Conservation (phyloP, 805 yeast species). For the Ogataea trehalophila region DNA sequence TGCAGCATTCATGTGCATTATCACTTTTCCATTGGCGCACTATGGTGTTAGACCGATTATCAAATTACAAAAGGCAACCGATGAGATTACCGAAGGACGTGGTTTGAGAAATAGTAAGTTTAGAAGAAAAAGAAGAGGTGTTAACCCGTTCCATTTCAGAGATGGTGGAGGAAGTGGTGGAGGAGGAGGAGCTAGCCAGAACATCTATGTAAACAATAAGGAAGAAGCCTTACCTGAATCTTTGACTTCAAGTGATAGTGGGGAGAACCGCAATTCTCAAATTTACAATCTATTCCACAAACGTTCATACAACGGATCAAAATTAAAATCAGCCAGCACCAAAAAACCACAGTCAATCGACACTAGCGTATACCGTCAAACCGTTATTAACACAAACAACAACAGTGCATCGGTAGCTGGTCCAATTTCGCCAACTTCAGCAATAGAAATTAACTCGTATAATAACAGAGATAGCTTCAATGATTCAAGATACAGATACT, state of each 20-base stretch:
- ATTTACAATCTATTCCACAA: too few species aligned
- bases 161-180: neutral
- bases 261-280: too few species aligned
- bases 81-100: constrained; percentile 48
- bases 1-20: constrained; percentile 64
- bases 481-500: neutral
- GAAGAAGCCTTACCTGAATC: too few species aligned
- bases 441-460: neutral
- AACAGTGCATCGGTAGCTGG: neutral
- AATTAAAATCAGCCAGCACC: too few species aligned
- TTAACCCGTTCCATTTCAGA: constrained; percentile 13
- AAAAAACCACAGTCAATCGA: too few species aligned
- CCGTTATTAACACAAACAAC: neutral
- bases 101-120: constrained; percentile 19
- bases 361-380: too few species aligned
- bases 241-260: too few species aligned
- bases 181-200: neutral
- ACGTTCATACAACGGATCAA: too few species aligned
- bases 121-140: constrained; percentile 15
- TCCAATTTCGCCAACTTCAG: neutral
- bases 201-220: too few species aligned
- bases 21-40: constrained; percentile 81
- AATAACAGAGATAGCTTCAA: neutral
- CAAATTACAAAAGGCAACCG: constrained; percentile 76
- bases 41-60: constrained; percentile 82